Conservation (phyloP, 169 alveolate species). For the Plasmodium malariae region DNA sequence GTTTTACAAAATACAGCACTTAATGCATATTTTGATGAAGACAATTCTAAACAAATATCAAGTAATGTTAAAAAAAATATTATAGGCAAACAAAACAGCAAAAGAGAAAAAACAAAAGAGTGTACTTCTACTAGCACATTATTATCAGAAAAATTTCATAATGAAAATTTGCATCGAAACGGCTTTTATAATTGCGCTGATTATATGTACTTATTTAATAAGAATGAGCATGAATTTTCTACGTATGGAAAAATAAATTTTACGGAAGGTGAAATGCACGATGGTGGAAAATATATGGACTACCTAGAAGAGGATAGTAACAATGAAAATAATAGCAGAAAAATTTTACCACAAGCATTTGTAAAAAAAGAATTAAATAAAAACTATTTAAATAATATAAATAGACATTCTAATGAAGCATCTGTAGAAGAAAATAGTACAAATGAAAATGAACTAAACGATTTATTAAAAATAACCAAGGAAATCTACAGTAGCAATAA, state of each 20-base stretch:
- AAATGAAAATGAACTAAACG: neutral
- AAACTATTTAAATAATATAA: neutral
- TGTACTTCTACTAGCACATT: neutral
- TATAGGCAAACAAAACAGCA: neutral
- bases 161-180: neutral
- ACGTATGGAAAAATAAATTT: too few species aligned
- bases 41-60: neutral
- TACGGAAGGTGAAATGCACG: too few species aligned
- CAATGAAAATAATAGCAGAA: neutral
- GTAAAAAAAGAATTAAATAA: neutral
- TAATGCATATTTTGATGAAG: neutral
- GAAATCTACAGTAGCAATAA: constrained; percentile 14
- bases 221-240: neutral
- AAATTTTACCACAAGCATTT: neutral
- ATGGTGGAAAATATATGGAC: too few species aligned
- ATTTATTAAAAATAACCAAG: constrained; percentile 30
- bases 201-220: neutral
- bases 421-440: neutral
- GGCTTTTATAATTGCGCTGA: neutral
- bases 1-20: neutral
- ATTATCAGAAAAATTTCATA: neutral
- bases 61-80: neutral
- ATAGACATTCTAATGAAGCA: neutral
- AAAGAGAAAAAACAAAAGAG: neutral
- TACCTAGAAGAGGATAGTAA: too few species aligned